A percentile compares a stretch with the other conserved stretches of the same genome.
phyloP scores from a whole-genome alignment of 2,329 filamentous ascomycete species.

The Aureobasidium namibiae region DNA sequence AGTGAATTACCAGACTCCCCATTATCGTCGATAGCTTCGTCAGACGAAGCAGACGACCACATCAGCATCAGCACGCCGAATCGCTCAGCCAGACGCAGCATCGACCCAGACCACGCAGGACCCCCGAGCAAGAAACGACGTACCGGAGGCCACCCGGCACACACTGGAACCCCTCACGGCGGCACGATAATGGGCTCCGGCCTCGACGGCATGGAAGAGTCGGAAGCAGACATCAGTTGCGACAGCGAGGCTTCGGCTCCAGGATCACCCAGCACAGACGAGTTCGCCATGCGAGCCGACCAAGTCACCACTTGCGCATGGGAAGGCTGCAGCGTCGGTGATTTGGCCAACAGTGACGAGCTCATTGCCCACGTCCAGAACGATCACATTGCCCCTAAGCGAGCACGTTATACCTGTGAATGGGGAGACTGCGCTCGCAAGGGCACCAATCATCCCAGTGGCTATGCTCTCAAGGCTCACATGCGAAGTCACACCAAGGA shows the following conservation, averaged over 20 bases:
- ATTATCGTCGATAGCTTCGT: slow-evolving; percentile 55
- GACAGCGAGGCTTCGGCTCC: slow-evolving; percentile 77
- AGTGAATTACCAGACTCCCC: slow-evolving; percentile 15
- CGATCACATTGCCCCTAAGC: slow-evolving; percentile 75
- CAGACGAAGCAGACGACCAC: slow-evolving; percentile 49
- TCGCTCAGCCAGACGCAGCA: slow-evolving; percentile 37
- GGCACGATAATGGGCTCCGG: slow-evolving; percentile 14
- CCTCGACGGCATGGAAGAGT: slow-evolving; percentile 29
- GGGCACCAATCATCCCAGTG: slow-evolving; percentile 85
- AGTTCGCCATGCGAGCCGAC: slow-evolving; percentile 35
- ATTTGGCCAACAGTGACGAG: slow-evolving; percentile 43
- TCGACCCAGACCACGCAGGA: slow-evolving; percentile 29
- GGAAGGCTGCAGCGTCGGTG: slow-evolving; percentile 42
- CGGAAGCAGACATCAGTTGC: slow-evolving; percentile 65
- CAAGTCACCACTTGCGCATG: slow-evolving; percentile 42
- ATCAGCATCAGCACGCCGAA: slow-evolving; percentile 44
- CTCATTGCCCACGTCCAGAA: slow-evolving; percentile 57
- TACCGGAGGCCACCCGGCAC: slow-evolving; percentile 20
- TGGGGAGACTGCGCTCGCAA: slow-evolving; percentile 87
- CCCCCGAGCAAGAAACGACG: slow-evolving; percentile 32
- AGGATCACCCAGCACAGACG: slow-evolving; percentile 40
- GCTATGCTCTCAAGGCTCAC: slow-evolving; percentile 91
- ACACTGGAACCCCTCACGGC: neutral
- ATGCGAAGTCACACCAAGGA: slow-evolving; percentile 97
- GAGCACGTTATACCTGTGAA: slow-evolving; percentile 98